phyloP scores from a whole-genome alignment of 2,329 filamentous ascomycete species.

The Cadophora sp. region DNA sequence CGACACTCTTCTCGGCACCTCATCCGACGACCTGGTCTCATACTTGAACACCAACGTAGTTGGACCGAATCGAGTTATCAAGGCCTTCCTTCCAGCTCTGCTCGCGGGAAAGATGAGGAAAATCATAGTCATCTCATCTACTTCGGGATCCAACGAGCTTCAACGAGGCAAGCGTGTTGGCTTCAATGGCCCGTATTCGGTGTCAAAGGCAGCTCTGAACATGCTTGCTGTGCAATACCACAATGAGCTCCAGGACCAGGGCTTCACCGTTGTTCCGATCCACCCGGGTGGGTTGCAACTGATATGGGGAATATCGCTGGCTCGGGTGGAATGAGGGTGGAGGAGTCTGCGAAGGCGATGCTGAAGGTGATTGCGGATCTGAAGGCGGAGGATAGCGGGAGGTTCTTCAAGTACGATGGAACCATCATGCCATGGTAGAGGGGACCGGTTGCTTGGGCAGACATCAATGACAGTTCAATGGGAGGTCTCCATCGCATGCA shows the following conservation, averaged over 20 bases:
- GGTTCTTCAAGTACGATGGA: background rate
- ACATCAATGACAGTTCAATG: too few species aligned
- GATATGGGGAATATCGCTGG: too few species aligned
- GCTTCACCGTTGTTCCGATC: background rate
- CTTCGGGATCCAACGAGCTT: background rate
- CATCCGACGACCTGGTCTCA: background rate
- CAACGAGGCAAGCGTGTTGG: background rate
- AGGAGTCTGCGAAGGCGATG: background rate
- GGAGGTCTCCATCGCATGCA: background rate
- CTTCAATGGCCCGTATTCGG: background rate
- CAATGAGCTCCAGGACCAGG: background rate
- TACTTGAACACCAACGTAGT: background rate
- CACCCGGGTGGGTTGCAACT: background rate
- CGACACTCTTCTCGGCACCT: background rate
- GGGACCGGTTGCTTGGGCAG: background rate
- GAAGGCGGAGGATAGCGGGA: background rate
- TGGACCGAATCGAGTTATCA: background rate
- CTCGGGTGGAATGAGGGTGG: background rate
- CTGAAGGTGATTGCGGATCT: background rate
- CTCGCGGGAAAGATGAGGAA: background rate
- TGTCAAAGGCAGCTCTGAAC: background rate
- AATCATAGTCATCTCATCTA: background rate
- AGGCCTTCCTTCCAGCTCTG: background rate
- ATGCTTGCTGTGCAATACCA: constrained; percentile 1
- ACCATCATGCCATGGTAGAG: background rate